Conservation (phyloP, 768 basidiomycete species). For the Amylocystis lapponica region DNA sequence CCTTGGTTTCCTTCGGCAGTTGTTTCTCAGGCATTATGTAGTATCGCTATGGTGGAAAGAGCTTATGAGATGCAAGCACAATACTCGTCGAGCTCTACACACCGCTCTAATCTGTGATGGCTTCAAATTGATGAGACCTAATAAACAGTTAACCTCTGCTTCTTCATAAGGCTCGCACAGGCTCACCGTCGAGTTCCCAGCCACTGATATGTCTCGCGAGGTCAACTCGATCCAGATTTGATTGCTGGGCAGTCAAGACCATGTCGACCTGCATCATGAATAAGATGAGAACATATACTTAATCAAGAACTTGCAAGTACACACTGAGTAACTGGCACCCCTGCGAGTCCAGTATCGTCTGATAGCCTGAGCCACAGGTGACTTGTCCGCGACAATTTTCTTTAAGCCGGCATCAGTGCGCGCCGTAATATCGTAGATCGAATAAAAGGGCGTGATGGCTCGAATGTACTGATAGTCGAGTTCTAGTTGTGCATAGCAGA, state of each 20-base stretch:
- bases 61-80: background rate
- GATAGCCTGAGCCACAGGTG: slow-evolving; percentile 28
- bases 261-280: slow-evolving; percentile 30
- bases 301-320: slow-evolving; percentile 4
- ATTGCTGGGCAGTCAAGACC: slow-evolving; percentile 20
- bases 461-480: slow-evolving; percentile 39
- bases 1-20: slow-evolving; percentile 28
- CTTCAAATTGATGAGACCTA: slow-evolving; percentile 28
- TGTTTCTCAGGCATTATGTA: slow-evolving; percentile 26
- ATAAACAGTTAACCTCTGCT: background rate
- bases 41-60: slow-evolving; percentile 27
- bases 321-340: slow-evolving; percentile 16
- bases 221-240: slow-evolving; percentile 25
- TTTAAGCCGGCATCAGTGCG: slow-evolving; percentile 20
- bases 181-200: slow-evolving; percentile 36
- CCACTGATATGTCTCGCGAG: slow-evolving; percentile 30
- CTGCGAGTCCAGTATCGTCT: slow-evolving; percentile 26
- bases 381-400: slow-evolving; percentile 26
- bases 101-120: slow-evolving; percentile 35
- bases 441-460: slow-evolving; percentile 42
- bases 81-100: slow-evolving; percentile 3
- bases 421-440: slow-evolving; percentile 33
- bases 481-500: slow-evolving; percentile 44
- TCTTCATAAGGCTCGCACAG: background rate
- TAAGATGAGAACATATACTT: background rate